Evolutionary conservation across 495 filamentous ascomycete species (phyloP).

Genomic region (Penicillium angulare): DNA sequence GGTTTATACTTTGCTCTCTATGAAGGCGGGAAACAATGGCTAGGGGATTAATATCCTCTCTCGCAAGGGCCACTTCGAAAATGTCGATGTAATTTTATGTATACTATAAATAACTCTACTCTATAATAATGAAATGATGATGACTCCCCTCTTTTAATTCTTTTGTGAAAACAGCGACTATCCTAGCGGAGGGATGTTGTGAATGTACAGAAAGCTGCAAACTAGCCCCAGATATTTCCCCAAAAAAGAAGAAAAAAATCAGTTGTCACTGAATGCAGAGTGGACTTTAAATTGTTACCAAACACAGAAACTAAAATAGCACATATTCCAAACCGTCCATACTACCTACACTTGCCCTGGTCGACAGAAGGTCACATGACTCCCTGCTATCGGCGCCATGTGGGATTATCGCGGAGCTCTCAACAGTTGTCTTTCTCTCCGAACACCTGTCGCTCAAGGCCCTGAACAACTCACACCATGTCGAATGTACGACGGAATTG

Average conservation of each 20-base stretch:
- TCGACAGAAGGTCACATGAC: too few relatives aligned
- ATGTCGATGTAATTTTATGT: background rate
- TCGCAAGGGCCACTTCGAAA: background rate
- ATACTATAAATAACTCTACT: background rate
- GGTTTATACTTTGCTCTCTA: background rate
- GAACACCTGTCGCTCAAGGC: background rate
- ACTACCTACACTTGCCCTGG: too few relatives aligned
- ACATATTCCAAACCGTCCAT: too few relatives aligned
- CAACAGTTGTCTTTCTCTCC: conserved; percentile 18
- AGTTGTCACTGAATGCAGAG: too few relatives aligned
- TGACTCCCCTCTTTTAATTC: too few relatives aligned
- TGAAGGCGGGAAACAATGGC: background rate
- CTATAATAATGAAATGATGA: background rate
- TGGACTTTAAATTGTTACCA: too few relatives aligned
- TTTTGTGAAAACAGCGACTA: too few relatives aligned
- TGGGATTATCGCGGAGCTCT: conserved; percentile 22
- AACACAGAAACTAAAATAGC: too few relatives aligned
- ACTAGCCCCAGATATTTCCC: too few relatives aligned
- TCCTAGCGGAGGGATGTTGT: too few relatives aligned
- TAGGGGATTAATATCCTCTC: background rate
- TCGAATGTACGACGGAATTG: background rate
- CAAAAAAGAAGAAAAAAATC: too few relatives aligned
- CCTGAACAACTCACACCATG: background rate
- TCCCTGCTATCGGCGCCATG: conserved; percentile 12
- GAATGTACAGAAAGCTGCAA: too few relatives aligned